Percentiles rank a stretch among this genome's conserved stretches.
Evolutionary conservation across 73 alveolate genomes (phyloP).

Genomic region (Stentor coeruleus): DNA sequence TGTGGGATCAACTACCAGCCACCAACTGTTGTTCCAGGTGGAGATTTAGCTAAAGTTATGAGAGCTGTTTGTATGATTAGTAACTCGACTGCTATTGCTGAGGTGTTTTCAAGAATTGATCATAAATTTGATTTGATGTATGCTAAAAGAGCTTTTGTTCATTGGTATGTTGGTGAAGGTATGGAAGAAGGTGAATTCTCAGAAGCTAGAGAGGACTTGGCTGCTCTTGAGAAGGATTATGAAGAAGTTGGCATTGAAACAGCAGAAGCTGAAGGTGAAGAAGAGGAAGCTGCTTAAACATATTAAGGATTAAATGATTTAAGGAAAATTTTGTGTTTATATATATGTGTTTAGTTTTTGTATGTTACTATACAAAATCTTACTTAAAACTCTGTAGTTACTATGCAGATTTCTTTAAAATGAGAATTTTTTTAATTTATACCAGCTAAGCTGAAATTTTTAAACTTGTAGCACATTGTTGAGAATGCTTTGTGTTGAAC

Average conservation of each 20-base stretch:
- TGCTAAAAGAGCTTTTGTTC: conserved; percentile 93
- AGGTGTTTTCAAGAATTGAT: conserved; percentile 42
- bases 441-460: no score
- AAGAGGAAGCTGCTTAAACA: no score
- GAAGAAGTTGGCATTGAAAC: conserved; percentile 95
- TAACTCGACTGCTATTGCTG: conserved; percentile 52
- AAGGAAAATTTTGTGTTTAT: no score
- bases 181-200: conserved; percentile 89
- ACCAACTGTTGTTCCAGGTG: conserved; percentile 57
- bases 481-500: no score
- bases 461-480: no score
- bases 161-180: conserved; percentile 86
- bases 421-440: no score
- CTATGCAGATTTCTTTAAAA: no score
- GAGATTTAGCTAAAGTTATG: conserved; percentile 49
- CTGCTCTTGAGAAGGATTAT: conserved; percentile 95
- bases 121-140: conserved; percentile 41
- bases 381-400: no score
- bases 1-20: conserved; percentile 54
- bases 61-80: conserved; percentile 48
- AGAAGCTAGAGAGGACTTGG: conserved; percentile 97
- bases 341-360: no score
- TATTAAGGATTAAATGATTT: no score
- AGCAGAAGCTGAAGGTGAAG: no score
- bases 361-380: no score